Conservation (phyloP, 192 early-diverging fungal genomes). For the Phlyctochytrium bullatum region DNA sequence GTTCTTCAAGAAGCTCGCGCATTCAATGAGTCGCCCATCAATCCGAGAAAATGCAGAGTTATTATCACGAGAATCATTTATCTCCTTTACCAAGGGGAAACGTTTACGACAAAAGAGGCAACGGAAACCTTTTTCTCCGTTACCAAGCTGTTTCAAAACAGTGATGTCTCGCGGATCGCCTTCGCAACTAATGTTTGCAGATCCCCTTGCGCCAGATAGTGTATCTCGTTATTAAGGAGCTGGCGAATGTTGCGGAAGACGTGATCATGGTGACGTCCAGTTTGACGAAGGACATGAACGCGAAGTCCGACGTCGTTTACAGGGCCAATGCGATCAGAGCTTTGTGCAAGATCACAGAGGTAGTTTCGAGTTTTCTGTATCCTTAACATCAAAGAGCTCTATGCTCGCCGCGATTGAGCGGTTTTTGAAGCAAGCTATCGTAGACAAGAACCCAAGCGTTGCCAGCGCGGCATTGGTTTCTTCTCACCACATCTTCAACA, state of each 20-base stretch:
- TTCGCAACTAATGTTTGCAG: too few species aligned
- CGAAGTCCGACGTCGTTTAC: slow-evolving; percentile 85
- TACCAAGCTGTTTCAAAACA: slow-evolving; percentile 95
- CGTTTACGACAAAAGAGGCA: slow-evolving; percentile 90
- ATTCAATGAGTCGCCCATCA: slow-evolving; percentile 96
- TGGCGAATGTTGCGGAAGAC: slow-evolving; percentile 89
- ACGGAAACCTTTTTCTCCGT: slow-evolving; percentile 98
- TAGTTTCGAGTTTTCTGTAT: slow-evolving; percentile 35
- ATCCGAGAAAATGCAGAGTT: slow-evolving; percentile 88
- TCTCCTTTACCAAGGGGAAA: slow-evolving; percentile 85
- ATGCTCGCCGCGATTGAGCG: slow-evolving; percentile 96
- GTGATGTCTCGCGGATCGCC: slow-evolving; percentile 74
- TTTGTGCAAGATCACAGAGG: slow-evolving; percentile 93
- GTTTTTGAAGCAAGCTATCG: slow-evolving; percentile 93
- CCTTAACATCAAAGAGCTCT: slow-evolving; percentile 57
- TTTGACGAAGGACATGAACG: slow-evolving; percentile 95
- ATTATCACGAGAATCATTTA: slow-evolving; percentile 93
- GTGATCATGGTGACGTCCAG: slow-evolving; percentile 96
- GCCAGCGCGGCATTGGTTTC: slow-evolving; percentile 91
- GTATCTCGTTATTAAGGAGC: slow-evolving; percentile 95
- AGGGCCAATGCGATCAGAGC: slow-evolving; percentile 95
- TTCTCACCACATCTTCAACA: slow-evolving; percentile 77
- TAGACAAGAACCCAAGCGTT: slow-evolving; percentile 88
- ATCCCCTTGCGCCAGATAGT: slow-evolving; percentile 95
- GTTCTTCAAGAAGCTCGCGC: slow-evolving; percentile 95